A percentile compares a stretch with the other conserved stretches of the same genome.
Evolutionary conservation across 495 filamentous ascomycete genomes (phyloP).

Genomic region (Annulohypoxylon moriforme): DNA sequence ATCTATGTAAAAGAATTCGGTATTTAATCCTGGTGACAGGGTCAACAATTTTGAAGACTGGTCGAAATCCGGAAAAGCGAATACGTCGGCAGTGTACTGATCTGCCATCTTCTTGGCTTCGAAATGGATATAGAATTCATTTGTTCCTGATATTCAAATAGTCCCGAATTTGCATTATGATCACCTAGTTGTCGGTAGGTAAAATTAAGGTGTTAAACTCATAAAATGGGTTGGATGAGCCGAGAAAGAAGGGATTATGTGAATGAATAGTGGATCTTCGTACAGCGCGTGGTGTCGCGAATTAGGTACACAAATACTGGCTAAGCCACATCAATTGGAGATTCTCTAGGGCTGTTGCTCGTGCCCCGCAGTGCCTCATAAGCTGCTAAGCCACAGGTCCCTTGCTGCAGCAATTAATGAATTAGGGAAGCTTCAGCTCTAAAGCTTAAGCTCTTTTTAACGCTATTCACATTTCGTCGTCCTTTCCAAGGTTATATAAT

Average conservation of each 20-base stretch:
- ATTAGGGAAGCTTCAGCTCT: neutral
- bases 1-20: constrained; percentile 39
- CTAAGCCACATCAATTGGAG: neutral
- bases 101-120: constrained; percentile 54
- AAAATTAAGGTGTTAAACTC: neutral
- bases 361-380: constrained; percentile 6
- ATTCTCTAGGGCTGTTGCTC: neutral
- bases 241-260: neutral
- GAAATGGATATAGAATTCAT: constrained; percentile 24
- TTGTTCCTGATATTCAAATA: constrained; percentile 8
- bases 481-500: neutral
- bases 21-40: constrained; percentile 27
- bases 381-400: constrained; percentile 25
- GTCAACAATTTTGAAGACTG: constrained; percentile 55
- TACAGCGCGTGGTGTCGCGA: constrained; percentile 4
- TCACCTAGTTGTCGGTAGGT: neutral
- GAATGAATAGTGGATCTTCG: neutral
- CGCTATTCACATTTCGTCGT: neutral
- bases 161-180: neutral
- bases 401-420: constrained; percentile 1
- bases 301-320: neutral
- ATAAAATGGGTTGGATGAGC: neutral
- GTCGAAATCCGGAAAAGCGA: constrained; percentile 78
- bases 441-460: constrained; percentile 9
- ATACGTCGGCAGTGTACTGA: constrained; percentile 67